Evolutionary conservation across 192 early-diverging fungal genomes (phyloP), one percentile per base, ranked within the genome.

Genomic region (Entomortierella parvispora): DNA sequence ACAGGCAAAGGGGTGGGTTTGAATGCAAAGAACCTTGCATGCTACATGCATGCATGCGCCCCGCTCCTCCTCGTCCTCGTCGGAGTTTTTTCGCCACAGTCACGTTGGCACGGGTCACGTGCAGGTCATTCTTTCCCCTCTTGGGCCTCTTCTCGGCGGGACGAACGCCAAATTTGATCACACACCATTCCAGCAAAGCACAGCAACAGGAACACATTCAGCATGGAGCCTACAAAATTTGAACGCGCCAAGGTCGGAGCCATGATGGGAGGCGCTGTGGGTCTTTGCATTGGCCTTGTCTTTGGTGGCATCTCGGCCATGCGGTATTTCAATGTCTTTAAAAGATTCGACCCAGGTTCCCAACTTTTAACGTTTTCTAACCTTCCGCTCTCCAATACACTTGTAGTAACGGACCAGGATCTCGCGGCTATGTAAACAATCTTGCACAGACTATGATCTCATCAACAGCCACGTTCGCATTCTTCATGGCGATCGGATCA

Each of bases 401-500:
- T 49, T 33, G 23, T 77, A 91, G 92, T 57, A 87, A 88, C 68
- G 93, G 93, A 22, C 86, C 89, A 32, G 91, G 92, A 7, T 82
- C 84, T 7, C 86, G 86, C 42, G 93, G 93, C 46, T 87, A 90
- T 56, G 71, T 94, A 9, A 80, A 86, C 37, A 91, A 85, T 1
- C 85, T 94, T n/a, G 88, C 91, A 3, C 89, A 88, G 68, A 91
- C 89, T 26, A 90, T 92, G 87, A 58, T 90, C 43, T 85, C 88
- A 2, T 92, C 91, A 45, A 91, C 89, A 15, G 91, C 91, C n/a
- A 91, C 88, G 29, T 94, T 94, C 81, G 92, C 90, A 22, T 90
- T 92, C 56, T 94, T 94, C 55, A 92, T 94, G 91, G 76, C 81
- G 20, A 82, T 87, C 64, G 84, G 84, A 34, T 84, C 88, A 23